Base-by-base conservation (phyloP, 371 early-diverging fungal genomes). In the Syncephalis plumigaleata region DNA sequence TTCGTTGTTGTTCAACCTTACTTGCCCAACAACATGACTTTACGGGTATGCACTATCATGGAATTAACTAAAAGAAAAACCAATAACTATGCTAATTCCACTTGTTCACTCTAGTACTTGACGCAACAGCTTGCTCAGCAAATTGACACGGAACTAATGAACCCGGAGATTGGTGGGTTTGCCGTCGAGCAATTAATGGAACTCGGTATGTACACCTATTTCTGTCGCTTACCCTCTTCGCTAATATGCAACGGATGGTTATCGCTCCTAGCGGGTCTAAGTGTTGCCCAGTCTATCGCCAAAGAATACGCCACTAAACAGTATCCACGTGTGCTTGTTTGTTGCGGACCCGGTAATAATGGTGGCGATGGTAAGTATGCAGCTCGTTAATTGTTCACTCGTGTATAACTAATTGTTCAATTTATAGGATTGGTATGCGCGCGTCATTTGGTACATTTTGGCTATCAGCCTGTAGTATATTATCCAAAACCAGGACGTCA, bases 321-420 rank as follows among this genome's bases (percentile, higher is more conserved):
- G 21, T 59, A 64, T 27, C 55, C 73, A 3, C 68, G 66, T 13
- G 68, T 87, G 1, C 61, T 85, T 1, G 73, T 90, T 8, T 84
- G 82, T 54, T 77, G 78, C 38, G 86, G 86, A 0, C 87, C 87
- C 21, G 95, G 87, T 49, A 93, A 93, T 58, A 94, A 94, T 58
- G 95, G 95, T n/a, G 92, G 92, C 20, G 96, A 95, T 61, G 96
- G 80, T 66, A 58, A 48, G 39, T 49, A 16, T 18, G 2, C 16
- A 23, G 9, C 9, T 39, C 9, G 23, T 36, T 21, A 8, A 9
- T 18, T 27, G 42, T 44, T 17, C 11, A 38, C 36, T 22, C 11
- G 31, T 27, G 16, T 2, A 37, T 43, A 3, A 39, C 2, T 49
- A 45, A 17, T 7, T 36, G 9, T 31, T 46, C 21, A 48, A 9